Conservation (phyloP, 1,284 basidiomycete genomes). For the Marasmius fiardii region DNA sequence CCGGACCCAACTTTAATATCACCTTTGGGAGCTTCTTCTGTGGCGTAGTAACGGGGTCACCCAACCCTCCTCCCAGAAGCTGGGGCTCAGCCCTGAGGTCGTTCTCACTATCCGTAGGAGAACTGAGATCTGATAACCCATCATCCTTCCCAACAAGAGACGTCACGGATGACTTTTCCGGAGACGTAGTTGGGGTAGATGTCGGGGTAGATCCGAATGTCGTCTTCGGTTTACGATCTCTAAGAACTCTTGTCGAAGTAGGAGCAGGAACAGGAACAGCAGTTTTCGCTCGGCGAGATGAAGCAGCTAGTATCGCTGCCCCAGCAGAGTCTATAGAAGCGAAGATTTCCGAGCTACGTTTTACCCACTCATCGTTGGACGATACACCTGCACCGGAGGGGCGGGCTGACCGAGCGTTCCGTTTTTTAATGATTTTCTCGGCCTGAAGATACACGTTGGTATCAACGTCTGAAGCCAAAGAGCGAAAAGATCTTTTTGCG, state of each 20-base stretch:
- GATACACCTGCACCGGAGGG: not conserved
- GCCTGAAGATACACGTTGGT: slow-evolving; percentile 54
- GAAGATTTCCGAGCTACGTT: slow-evolving; percentile 2
- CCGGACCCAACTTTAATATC: slow-evolving; percentile 49
- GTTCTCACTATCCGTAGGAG: not conserved
- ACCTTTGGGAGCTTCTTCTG: slow-evolving; percentile 51
- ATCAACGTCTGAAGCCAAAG: not conserved
- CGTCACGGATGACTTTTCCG: not conserved
- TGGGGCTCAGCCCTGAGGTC: too few relatives aligned
- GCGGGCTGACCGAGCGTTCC: not conserved
- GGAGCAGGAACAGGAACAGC: not conserved
- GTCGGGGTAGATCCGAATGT: not conserved
- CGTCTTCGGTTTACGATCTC: not conserved
- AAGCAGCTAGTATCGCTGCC: not conserved
- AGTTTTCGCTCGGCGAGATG: not conserved
- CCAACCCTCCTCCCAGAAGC: not conserved
- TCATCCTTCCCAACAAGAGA: not conserved
- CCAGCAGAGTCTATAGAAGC: not conserved
- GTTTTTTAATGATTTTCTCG: slow-evolving; percentile 66
- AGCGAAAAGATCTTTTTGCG: slow-evolving; percentile 8
- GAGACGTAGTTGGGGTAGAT: not conserved
- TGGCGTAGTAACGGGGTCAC: slow-evolving; percentile 17
- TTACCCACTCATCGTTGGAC: not conserved
- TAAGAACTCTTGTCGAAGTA: not conserved
- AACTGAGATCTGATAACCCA: not conserved